phyloP scores from a whole-genome alignment of 2,329 filamentous ascomycete genomes.

The Emmonsiellopsis sp. region DNA sequence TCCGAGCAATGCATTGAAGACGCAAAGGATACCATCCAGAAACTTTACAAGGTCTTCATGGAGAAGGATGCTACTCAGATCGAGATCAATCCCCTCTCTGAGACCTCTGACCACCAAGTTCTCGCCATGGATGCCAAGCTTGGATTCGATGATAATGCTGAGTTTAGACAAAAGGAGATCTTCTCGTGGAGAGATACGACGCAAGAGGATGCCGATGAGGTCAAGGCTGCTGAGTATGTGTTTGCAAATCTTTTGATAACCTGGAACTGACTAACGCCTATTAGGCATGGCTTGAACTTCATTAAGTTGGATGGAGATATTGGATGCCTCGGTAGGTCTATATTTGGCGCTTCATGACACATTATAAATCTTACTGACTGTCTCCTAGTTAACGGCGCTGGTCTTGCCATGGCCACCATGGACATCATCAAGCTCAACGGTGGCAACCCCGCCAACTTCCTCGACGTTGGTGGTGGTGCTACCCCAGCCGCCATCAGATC shows the following conservation, averaged over 20 bases:
- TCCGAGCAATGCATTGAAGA: conserved; percentile 95
- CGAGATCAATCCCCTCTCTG: conserved; percentile 97
- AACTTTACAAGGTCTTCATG: conserved; percentile 97
- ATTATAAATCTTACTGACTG: not conserved
- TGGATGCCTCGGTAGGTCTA: conserved; percentile 61
- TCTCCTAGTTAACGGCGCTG: conserved; percentile 76
- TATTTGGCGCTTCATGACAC: not conserved
- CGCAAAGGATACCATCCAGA: conserved; percentile 93
- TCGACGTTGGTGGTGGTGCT: conserved; percentile 95
- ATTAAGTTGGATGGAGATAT: conserved; percentile 99
- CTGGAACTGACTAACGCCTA: not conserved
- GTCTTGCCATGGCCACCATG: conserved; percentile 99
- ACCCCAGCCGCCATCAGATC: conserved; percentile 94
- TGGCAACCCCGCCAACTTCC: conserved; percentile 92
- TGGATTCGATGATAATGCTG: conserved; percentile 96
- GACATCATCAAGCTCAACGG: conserved; percentile 99
- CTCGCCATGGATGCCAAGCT: conserved; percentile 99
- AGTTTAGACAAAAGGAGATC: conserved; percentile 94
- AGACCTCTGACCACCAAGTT: conserved; percentile 97
- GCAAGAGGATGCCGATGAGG: conserved; percentile 96
- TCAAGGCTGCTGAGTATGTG: conserved; percentile 78
- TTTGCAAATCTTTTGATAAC: not conserved
- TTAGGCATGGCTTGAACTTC: conserved; percentile 75
- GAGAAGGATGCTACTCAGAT: conserved; percentile 99
- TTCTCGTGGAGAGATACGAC: conserved; percentile 89